Evolutionary conservation across 495 filamentous ascomycete species (phyloP), one percentile per base, ranked within the genome.

Genomic region (Clavariopsis aquatica): DNA sequence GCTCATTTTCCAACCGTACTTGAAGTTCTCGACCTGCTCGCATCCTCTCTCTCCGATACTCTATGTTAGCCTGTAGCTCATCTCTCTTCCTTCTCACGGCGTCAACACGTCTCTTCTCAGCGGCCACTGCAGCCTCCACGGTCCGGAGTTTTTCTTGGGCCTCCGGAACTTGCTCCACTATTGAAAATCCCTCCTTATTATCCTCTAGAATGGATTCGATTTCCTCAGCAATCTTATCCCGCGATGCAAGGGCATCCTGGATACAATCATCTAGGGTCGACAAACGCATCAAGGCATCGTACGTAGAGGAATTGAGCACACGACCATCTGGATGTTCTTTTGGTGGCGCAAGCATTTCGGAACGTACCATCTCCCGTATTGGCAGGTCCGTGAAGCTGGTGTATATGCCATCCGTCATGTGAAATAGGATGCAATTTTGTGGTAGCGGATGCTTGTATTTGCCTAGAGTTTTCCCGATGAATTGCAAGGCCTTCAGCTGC

Each of bases 251-350:
- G 5, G 93, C 92, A 70, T 98, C 94, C 74, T 96, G 90, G 34
- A 98, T 89, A 62, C 92, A 96, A 69, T 92, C 89, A 62, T 96
- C 92, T 38, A 98, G 78, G 56, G 91, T 97, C 15, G 89, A 87
- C 28, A 98, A 80, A 29, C 87, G 85, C 89, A 96, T 95, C 47
- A 98, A 78, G 1, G 90, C 85, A 70, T 95, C 94, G 76, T 96
- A 98, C 0, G 92, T 93, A 5, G 92, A 91, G 1, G 90, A 94
- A 0, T 79, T 71, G 57, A 85, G 67, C 1, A 67, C 77, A 27
- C 66, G 43, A 15, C 77, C 51, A 22, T 76, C 66, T 9, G 76
- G 76, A 63, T 79, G 75, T 71, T 83, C 81, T 24, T 78, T 76
- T 15, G 63, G 61, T 52, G 69, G 68, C 51, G 62, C 70, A 45